Evolutionary conservation across 306 rosid species (phyloP).

Genomic region (Quercus wislizeni): DNA sequence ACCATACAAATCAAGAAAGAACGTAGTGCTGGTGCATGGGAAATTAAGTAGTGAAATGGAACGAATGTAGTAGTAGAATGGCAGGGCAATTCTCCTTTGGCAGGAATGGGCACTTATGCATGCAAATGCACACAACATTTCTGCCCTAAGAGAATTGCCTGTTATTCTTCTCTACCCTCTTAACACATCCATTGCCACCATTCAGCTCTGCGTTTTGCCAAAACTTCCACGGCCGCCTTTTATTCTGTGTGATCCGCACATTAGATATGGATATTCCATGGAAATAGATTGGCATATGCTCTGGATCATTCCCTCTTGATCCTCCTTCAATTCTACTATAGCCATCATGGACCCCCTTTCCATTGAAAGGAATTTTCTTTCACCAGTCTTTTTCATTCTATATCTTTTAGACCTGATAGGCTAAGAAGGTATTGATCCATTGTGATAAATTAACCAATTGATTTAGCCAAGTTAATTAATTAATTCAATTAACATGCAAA

Average conservation of each 20-base stretch:
- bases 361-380: background rate
- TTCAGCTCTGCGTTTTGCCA: background rate
- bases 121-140: background rate
- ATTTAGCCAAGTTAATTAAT: too few relatives aligned
- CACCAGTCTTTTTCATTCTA: background rate
- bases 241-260: conserved; percentile 19
- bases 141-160: conserved; percentile 11
- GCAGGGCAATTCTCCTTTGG: too few relatives aligned
- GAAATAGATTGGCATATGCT: too few relatives aligned
- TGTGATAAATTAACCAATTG: too few relatives aligned
- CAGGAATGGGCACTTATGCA: background rate
- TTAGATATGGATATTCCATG: too few relatives aligned
- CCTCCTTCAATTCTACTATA: background rate
- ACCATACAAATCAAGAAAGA: too few relatives aligned
- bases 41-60: too few relatives aligned
- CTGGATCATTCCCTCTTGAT: too few relatives aligned
- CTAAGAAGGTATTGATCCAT: too few relatives aligned
- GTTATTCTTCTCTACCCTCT: conserved; percentile 20
- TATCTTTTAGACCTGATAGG: background rate
- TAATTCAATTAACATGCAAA: too few relatives aligned
- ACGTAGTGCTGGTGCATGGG: too few relatives aligned
- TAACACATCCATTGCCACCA: background rate
- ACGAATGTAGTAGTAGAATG: too few relatives aligned
- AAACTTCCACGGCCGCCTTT: conserved; percentile 1
- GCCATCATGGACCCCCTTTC: conserved; percentile 26